These are phyloP conservation scores for Backusella tarrabulga DNA, from an alignment of 192 early-diverging fungal species.

Conservation along the genomic window DNA sequence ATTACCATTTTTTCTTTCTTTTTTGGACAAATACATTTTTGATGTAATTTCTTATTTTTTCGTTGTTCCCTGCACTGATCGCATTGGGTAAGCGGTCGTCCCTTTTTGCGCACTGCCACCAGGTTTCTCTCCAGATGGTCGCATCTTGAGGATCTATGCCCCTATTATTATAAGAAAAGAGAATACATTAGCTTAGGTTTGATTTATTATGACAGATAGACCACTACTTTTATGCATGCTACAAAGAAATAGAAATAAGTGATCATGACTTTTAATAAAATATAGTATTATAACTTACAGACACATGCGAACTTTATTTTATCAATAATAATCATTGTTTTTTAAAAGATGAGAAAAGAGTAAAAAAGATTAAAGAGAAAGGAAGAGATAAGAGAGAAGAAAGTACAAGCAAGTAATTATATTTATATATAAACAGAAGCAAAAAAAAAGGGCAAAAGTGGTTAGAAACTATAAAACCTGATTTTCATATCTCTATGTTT, in stretches of 20 bases:
- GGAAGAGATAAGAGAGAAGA: neutral
- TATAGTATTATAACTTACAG: neutral
- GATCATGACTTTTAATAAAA: neutral
- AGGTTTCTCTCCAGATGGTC: constrained; percentile 49
- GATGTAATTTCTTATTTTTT: constrained; percentile 57
- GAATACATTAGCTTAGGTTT: neutral
- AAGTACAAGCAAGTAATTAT: neutral
- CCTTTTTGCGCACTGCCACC: constrained; percentile 60
- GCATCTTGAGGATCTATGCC: constrained; percentile 30
- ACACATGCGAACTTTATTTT: neutral
- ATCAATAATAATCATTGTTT: neutral
- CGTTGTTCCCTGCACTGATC: constrained; percentile 59
- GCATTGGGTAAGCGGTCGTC: constrained; percentile 67
- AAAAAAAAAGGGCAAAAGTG: neutral
- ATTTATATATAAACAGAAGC: neutral
- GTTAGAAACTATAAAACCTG: neutral
- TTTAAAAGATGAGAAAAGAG: neutral
- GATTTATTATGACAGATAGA: neutral
- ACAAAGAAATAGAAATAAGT: neutral
- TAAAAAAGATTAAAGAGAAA: neutral
- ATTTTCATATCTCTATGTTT: neutral
- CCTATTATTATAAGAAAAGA: constrained; percentile 19
- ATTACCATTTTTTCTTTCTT: neutral
- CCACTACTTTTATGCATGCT: neutral
- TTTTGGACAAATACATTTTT: constrained; percentile 55